Base-by-base conservation (phyloP, 495 filamentous ascomycete genomes). In the Penicillium bialowiezense region DNA sequence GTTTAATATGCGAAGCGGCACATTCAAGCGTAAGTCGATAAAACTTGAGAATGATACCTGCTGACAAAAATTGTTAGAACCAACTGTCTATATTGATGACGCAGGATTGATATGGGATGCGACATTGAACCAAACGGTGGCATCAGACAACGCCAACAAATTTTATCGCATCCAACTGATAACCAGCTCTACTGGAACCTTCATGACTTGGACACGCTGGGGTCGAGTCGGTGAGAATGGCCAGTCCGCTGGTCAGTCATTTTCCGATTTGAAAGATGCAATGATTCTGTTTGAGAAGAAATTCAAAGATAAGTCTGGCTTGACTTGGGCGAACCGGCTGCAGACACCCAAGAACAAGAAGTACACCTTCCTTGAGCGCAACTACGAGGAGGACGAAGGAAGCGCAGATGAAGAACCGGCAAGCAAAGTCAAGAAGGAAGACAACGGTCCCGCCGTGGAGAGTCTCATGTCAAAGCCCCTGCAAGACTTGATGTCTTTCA, bases 231-330 rank as follows among this genome's bases (percentile, higher is more conserved):
- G 89, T 0, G 87, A 91, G 48, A 55, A 44, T 26, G 89, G 89
- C 2, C 82, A 88, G 55, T 75, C 60, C 6, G 73, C 76, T 1
- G 47, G 72, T 14, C 53, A 85, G 2, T 72, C 70, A 2, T 26
- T 63, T 23, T 69, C 73, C 8, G 39, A 51, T 14, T 53, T 86
- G 6, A 49, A 52, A 0, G 31, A 51, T 5, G 88, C 88, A 0
- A 60, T 78, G 21, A 50, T 35, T 1, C 49, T 75, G 5, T 95
- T 89, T 46, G 66, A 86, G 24, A 83, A 79, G 58, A 88, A 88
- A 52, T 95, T 96, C 76, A 90, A 81, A 51, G 77, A 81, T 51
- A 93, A 95, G 63, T 79, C 86, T 0, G 89, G 89, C 7, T 65
- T 85, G 24, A 45, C 60, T 0, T 95, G 90, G 90, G 71, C 59